Evolutionary conservation across 768 basidiomycete genomes (phyloP), one percentile per base, ranked within the genome.

Genomic region (Amanita pseudoporphyria): DNA sequence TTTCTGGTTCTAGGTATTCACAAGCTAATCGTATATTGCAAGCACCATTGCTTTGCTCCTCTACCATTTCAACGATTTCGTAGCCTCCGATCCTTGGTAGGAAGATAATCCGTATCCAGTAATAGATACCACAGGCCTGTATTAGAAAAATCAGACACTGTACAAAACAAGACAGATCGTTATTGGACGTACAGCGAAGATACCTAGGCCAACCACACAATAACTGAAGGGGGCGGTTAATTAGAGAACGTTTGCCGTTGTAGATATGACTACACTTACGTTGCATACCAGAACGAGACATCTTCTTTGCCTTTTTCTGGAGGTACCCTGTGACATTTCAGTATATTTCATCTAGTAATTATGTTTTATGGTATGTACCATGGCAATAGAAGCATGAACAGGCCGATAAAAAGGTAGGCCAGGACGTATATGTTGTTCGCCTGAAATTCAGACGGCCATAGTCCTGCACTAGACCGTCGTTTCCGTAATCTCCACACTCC

Each of bases 61-160:
- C 72, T 21, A 79, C 62, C 56, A 78, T 71, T 49, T 73, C 70
- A 1, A 71, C 65, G 6, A 76, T 63, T 44, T 71, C 67, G 52
- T 77, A 77, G 0, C 69, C 68, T 9, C 74, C 68, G 5, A 66
- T 45, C 42, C 57, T 66, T 16, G 75, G 74, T 2, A 77, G 63
- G 2, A 71, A 30, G 7, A 71, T 57, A 21, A 73, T 69, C 73
- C 74, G 76, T 16, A 74, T 21, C 59, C 60, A 65, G 48, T 67
- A 67, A 49, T 69, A 69, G 9, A 66, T 24, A 6, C 61, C 67
- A 36, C 64, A 66, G 13, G 53, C 56, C 67, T 69, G 36, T 45
- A 12, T 28, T 26, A 14, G n/a, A 9, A 21, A 33, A 45, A 12
- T 28, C 21, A 45, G 32, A 3, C 12, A 19, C 21, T n/a, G 16